Evolutionary conservation across 2,329 filamentous ascomycete genomes (phyloP).

Genomic region (Acrocalymma vagum): DNA sequence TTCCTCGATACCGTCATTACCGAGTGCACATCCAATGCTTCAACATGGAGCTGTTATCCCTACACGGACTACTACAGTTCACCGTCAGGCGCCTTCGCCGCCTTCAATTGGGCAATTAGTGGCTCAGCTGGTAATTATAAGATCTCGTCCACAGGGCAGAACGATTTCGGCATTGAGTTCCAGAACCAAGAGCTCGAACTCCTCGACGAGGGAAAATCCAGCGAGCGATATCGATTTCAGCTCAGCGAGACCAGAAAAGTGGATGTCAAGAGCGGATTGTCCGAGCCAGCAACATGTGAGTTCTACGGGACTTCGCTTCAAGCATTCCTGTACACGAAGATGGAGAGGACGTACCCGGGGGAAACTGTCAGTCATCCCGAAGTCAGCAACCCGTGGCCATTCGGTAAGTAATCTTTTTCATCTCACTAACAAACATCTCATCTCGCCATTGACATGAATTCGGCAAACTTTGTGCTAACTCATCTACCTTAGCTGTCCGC

Average conservation of each 20-base stretch:
- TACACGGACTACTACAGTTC: constrained; percentile 59
- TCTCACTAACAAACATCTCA: too few species aligned
- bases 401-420: constrained; percentile 28
- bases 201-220: constrained; percentile 55
- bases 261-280: constrained; percentile 53
- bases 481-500: constrained; percentile 55
- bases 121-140: constrained; percentile 51
- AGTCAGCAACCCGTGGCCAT: constrained; percentile 45
- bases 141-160: constrained; percentile 61
- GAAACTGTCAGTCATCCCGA: constrained; percentile 33
- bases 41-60: constrained; percentile 71
- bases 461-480: constrained; percentile 20
- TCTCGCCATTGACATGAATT: too few species aligned
- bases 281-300: constrained; percentile 67
- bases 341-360: constrained; percentile 50
- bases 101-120: constrained; percentile 70
- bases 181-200: constrained; percentile 60
- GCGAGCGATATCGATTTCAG: constrained; percentile 68
- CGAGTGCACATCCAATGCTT: constrained; percentile 65
- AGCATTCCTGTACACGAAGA: constrained; percentile 69
- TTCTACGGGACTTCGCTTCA: constrained; percentile 66
- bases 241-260: constrained; percentile 63
- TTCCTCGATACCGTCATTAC: constrained; percentile 63
- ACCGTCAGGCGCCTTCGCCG: constrained; percentile 53
- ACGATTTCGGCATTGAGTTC: constrained; percentile 67